phyloP scores from a whole-genome alignment of 345 rosid genomes.

The Alliaria petiolata region DNA sequence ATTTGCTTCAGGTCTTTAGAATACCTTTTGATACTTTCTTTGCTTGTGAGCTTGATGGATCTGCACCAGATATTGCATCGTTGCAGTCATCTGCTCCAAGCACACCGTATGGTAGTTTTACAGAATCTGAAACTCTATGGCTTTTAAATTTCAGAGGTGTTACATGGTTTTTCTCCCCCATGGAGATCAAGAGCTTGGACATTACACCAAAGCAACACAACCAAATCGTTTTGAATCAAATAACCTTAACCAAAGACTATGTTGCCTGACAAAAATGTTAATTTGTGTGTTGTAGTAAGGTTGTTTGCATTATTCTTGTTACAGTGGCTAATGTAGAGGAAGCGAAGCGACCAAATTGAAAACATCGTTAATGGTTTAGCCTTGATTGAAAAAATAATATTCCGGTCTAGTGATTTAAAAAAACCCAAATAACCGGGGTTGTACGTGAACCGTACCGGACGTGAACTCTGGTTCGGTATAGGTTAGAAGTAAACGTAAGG shows the following conservation, averaged over 20 bases:
- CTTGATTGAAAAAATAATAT: neutral
- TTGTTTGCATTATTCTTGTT: too few relatives aligned
- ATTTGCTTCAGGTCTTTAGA: too few relatives aligned
- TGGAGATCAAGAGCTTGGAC: neutral
- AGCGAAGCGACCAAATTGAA: neutral
- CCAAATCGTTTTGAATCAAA: neutral
- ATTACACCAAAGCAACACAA: neutral
- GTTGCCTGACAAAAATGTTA: neutral
- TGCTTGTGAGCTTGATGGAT: too few relatives aligned
- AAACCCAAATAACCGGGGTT: neutral
- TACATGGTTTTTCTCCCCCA: neutral
- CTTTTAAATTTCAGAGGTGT: neutral
- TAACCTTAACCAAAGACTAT: neutral
- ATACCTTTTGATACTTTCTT: too few relatives aligned
- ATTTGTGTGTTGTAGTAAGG: too few relatives aligned
- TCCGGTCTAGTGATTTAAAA: neutral
- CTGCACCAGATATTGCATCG: too few relatives aligned
- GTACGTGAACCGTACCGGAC: neutral
- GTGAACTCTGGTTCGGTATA: constrained; percentile 18
- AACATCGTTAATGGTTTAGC: neutral
- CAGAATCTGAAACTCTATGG: neutral
- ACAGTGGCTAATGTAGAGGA: neutral
- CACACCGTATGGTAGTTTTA: too few relatives aligned
- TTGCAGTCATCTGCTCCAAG: too few relatives aligned
- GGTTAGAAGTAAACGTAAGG: neutral